Evolutionary conservation across 352 stramenopile genomes (phyloP).

Genomic region (Pythium rishiriense): DNA sequence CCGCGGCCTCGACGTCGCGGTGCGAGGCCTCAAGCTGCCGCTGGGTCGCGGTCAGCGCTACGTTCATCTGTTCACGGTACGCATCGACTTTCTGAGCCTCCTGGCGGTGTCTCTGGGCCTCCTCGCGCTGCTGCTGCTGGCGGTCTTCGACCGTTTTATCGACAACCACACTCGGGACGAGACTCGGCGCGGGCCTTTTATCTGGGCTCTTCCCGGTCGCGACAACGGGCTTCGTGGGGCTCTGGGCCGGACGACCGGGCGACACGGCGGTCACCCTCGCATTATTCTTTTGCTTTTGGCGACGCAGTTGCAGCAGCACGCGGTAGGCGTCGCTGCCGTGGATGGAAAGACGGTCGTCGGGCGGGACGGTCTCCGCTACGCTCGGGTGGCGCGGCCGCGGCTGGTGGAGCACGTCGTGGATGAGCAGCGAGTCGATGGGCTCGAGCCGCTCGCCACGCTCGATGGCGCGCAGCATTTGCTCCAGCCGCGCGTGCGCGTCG

Average conservation of each 20-base stretch:
- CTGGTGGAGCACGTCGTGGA: constrained; percentile 49
- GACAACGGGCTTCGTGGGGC: neutral
- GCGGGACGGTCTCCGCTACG: neutral
- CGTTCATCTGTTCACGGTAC: constrained; percentile 28
- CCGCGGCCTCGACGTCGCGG: constrained; percentile 20
- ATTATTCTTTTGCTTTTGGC: constrained; percentile 17
- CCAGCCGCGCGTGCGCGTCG: constrained; percentile 33
- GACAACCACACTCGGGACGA: no score
- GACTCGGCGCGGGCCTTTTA: no score
- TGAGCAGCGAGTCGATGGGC: constrained; percentile 46
- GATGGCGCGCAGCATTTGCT: constrained; percentile 53
- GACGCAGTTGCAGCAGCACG: constrained; percentile 37
- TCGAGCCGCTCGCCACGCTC: constrained; percentile 52
- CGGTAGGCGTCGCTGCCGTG: constrained; percentile 41
- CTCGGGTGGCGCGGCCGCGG: constrained; percentile 3
- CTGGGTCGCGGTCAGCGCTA: constrained; percentile 22
- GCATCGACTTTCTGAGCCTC: neutral
- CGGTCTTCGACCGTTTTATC: constrained; percentile 1
- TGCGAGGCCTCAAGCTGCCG: constrained; percentile 31
- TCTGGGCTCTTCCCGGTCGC: neutral
- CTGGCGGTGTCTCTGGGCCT: neutral
- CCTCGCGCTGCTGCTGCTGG: constrained; percentile 4
- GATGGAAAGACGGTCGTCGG: neutral
- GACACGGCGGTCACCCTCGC: neutral
- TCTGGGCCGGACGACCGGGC: neutral